Base-by-base conservation (phyloP, 2,329 filamentous ascomycete species). In the Balansia obtecta region DNA sequence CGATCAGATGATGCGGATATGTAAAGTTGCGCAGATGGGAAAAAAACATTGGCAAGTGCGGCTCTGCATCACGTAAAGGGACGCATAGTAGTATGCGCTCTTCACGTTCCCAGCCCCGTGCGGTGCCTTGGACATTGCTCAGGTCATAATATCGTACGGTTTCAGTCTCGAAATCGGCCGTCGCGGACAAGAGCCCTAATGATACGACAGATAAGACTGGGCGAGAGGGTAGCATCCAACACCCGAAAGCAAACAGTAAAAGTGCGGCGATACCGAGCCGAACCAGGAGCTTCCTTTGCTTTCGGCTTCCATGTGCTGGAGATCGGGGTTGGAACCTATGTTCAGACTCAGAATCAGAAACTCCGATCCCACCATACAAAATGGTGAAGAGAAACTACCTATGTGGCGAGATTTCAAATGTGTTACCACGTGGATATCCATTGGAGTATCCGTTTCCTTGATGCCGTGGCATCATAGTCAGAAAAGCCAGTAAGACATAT, bases 71-170 rank as follows among this genome's bases (percentile, higher is more conserved):
- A 67, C 93, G 82, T 50, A 98, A 78, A 43, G 93, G 93, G 15
- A 95, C 93, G 67, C 93, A 97, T 52, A 98, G 79, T 33, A 98
- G 75, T 57, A 98, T 95, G 56, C 93, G 82, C 71, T 98, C 93
- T 65, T 95, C 93, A 53, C 89, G 79, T 68, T 97, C 91, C 93
- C 93, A 98, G 6, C 93, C 94, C 56, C 86, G 83, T 48, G 87
- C 88, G 8, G 89, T 93, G 44, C 93, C 93, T 64, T 93, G 86
- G 6, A 95, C 88, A 64, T 93, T 88, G 57, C 85, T 85, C 55
- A 98, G 75, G 65, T 98, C 93, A 69, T 97, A 97, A 70, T 98
- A 97, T 65, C 91, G 87, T 53, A 98, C 87, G 1, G 91, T 97
- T 66, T 97, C 88, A 52, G 97, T 80, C 62, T 95, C 83, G 55